Evolutionary conservation across 345 rosid species (phyloP).

Genomic region (Passiflora organensis): DNA sequence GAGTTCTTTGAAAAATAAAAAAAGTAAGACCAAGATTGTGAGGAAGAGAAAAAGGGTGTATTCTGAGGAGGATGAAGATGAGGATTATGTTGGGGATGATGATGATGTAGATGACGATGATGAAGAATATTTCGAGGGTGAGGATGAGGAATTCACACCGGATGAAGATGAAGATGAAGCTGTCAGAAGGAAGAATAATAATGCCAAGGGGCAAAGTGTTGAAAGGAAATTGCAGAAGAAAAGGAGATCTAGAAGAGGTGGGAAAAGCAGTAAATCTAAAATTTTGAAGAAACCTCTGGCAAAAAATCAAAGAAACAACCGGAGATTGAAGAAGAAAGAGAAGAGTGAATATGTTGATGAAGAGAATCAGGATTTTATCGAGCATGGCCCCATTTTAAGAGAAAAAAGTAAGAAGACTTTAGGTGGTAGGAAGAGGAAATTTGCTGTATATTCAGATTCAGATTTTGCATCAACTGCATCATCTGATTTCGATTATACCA

Average conservation of each 20-base stretch:
- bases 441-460: slow-evolving; percentile 56
- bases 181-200: slow-evolving; percentile 30
- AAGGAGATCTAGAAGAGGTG: slow-evolving; percentile 29
- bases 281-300: slow-evolving; percentile 31
- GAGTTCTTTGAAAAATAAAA: slow-evolving; percentile 24
- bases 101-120: slow-evolving; percentile 30
- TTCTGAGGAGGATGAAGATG: slow-evolving; percentile 37
- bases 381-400: slow-evolving; percentile 24
- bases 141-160: slow-evolving; percentile 13
- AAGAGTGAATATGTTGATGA: slow-evolving; percentile 36
- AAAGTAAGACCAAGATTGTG: slow-evolving; percentile 11
- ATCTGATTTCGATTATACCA: slow-evolving; percentile 70
- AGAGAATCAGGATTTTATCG: slow-evolving; percentile 47
- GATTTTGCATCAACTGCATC: slow-evolving; percentile 55
- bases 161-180: slow-evolving; percentile 62
- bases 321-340: slow-evolving; percentile 40
- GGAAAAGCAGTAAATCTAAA: slow-evolving; percentile 37
- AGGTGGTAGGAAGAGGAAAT: slow-evolving; percentile 40
- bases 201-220: slow-evolving; percentile 19
- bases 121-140: slow-evolving; percentile 16
- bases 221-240: slow-evolving; percentile 25
- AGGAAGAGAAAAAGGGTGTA: slow-evolving; percentile 22
- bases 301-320: slow-evolving; percentile 41
- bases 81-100: slow-evolving; percentile 44
- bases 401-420: slow-evolving; percentile 37